phyloP scores from a whole-genome alignment of 306 rosid species.

The Acacia confusa region DNA sequence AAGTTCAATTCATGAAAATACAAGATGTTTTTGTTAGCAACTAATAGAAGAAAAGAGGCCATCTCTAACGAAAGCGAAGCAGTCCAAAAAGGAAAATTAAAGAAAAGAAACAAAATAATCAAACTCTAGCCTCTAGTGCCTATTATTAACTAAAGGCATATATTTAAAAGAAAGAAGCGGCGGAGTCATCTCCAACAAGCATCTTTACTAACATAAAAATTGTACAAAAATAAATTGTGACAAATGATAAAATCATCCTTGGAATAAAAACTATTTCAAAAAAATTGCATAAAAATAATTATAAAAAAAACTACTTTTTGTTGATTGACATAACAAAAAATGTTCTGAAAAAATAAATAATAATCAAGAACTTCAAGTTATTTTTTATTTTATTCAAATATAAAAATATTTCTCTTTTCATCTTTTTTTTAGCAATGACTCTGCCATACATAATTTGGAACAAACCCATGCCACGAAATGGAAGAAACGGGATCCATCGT shows the following conservation, averaged over 20 bases:
- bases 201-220: neutral
- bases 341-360: too few species aligned
- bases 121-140: neutral
- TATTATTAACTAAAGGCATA: neutral
- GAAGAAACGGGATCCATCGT: neutral
- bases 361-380: neutral
- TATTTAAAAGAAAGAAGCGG: neutral
- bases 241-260: neutral
- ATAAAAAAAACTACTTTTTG: neutral
- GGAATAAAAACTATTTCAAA: neutral
- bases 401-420: neutral
- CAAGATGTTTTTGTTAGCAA: neutral
- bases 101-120: neutral
- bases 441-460: neutral
- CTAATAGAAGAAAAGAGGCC: neutral
- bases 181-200: neutral
- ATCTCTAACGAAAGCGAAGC: neutral
- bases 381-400: neutral
- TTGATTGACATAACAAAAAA: neutral
- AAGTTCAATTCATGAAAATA: neutral
- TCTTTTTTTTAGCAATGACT: neutral
- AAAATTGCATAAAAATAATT: neutral
- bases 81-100: neutral
- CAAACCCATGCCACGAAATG: neutral
- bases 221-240: neutral